Evolutionary conservation across 805 yeast species (phyloP).

Genomic region (Scheffersomyces spartinae): DNA sequence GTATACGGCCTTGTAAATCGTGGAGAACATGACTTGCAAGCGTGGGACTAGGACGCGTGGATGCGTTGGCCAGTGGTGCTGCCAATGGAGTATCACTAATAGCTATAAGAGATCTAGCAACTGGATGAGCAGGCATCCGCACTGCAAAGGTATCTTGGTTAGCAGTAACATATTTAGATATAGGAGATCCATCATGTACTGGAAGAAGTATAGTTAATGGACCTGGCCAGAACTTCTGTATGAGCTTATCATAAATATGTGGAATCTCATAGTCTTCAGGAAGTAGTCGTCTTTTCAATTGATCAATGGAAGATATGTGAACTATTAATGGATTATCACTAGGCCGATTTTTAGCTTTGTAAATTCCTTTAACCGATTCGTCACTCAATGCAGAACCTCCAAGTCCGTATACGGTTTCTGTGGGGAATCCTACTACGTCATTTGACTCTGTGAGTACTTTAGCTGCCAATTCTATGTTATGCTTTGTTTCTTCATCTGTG

Average conservation of each 20-base stretch:
- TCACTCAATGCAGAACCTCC: conserved; percentile 80
- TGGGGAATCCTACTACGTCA: conserved; percentile 82
- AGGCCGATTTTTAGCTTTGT: conserved; percentile 85
- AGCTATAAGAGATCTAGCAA: conserved; percentile 84
- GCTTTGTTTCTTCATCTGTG: conserved; percentile 39
- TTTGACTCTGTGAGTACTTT: conserved; percentile 34
- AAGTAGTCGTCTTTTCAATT: conserved; percentile 52
- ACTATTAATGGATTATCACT: conserved; percentile 91
- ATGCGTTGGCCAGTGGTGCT: conserved; percentile 96
- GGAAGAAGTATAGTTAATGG: conserved; percentile 85
- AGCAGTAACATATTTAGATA: conserved; percentile 74
- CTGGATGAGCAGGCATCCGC: conserved; percentile 74
- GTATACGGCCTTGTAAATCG: conserved; percentile 73
- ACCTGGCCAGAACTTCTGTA: conserved; percentile 86
- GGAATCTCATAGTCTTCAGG: conserved; percentile 47
- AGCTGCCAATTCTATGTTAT: conserved; percentile 49
- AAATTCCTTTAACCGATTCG: conserved; percentile 64
- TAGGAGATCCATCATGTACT: conserved; percentile 29
- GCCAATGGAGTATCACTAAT: conserved; percentile 83
- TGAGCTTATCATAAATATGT: conserved; percentile 47
- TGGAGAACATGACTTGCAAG: conserved; percentile 72
- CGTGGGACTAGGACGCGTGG: conserved; percentile 92
- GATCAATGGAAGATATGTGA: conserved; percentile 72
- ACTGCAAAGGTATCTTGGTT: conserved; percentile 87
- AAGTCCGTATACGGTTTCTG: conserved; percentile 94